phyloP scores from a whole-genome alignment of 306 rosid genomes.

The Quercus agrifolia region DNA sequence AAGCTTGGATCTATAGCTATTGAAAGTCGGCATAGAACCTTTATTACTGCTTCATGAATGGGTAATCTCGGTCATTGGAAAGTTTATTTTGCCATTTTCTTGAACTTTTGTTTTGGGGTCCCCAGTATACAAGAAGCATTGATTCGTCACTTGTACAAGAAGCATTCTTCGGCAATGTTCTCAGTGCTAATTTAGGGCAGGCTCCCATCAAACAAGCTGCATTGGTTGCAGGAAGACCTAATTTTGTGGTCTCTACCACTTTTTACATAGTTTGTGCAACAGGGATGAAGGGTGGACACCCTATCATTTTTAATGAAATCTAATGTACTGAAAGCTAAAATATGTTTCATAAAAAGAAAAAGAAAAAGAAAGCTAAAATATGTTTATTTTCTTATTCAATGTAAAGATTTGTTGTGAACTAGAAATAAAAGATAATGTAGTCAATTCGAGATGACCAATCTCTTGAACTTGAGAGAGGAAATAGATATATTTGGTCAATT shows the following conservation, averaged over 20 bases:
- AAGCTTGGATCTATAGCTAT: constrained; percentile 90
- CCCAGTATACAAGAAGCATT: no score
- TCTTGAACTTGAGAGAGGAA: no score
- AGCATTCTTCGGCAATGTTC: constrained; percentile 90
- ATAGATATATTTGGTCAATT: no score
- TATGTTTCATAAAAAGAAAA: no score
- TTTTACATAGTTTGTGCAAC: constrained; percentile 98
- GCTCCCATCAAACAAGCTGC: constrained; percentile 99
- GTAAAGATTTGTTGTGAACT: no score
- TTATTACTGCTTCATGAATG: neutral
- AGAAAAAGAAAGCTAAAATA: no score
- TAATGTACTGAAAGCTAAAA: no score
- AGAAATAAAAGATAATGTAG: no score
- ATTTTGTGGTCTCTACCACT: constrained; percentile 79
- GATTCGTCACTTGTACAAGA: constrained; percentile 89
- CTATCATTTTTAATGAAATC: neutral
- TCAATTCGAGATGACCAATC: no score
- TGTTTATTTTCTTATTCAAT: no score
- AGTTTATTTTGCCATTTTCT: neutral
- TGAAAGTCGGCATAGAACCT: constrained; percentile 48
- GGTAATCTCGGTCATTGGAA: neutral
- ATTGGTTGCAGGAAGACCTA: constrained; percentile 87
- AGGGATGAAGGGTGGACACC: constrained; percentile 78
- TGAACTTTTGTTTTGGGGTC: neutral
- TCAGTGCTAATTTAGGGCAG: constrained; percentile 97